Base-by-base conservation (phyloP, 2,329 filamentous ascomycete genomes). In the Pestalotiopsis sp. region DNA sequence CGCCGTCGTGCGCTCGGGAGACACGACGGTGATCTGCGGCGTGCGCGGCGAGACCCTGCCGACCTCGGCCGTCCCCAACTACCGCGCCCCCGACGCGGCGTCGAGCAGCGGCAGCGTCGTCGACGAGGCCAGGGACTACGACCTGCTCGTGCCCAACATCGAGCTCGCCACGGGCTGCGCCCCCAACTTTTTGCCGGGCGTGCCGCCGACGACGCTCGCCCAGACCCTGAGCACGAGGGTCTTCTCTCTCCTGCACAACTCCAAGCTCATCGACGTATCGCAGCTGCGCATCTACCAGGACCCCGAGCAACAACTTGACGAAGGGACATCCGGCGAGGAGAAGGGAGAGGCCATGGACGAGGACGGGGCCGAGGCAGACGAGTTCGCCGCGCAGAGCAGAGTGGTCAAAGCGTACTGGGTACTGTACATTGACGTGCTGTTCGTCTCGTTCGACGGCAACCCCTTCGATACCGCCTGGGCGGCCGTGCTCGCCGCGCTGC, bases 11-110 rank as follows among this genome's bases (percentile, higher is more conserved):
- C 90, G 96, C 45, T 85, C 93, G 65, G 96, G 96, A 61, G 93
- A 97, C 79, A 98, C 95, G 1, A 94, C 94, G 1, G 93, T 95
- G n/a, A 95, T 99, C 49, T 98, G 95, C 78, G 96, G 95, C 68
- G 90, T 99, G 23, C 90, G 95, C 59, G 95, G 87, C 66, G 96
- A 99, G 82, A 91, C 97, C 6, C 84, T 99, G 31, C 86, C 91
- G 62, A 91, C 92, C 2, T 86, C 88, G 64, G 90, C 93, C 77
- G 93, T 97, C 69, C 91, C 91, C 62, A 90, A 89, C 74, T 92
- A 86, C 80, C 83, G 91, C 71, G 74, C 89, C 69, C 79, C 82
- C 74, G 69, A 73, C 75, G 70, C 31, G 31, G 31, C 81, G 73
- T 75, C 79, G 72, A 75, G 81, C 76, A 7, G 71, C 68, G 70